Base-by-base conservation (phyloP, 2,329 filamentous ascomycete species). In the Orbilia oligospora region DNA sequence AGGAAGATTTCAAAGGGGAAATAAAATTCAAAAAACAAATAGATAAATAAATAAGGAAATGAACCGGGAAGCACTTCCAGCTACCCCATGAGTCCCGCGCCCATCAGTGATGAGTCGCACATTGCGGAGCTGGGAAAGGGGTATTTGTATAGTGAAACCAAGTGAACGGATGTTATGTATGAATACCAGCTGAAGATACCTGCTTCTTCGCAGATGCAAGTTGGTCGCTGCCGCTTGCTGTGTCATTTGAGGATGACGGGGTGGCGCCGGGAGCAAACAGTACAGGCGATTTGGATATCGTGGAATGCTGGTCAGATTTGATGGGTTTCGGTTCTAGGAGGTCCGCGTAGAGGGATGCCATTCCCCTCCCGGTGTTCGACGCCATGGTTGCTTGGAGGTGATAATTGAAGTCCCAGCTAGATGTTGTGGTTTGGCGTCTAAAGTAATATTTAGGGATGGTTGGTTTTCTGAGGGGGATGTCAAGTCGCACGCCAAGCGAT, bases 181-280 rank as follows among this genome's bases (percentile, higher is more conserved):
- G 75, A 78, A 72, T 79, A 79, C 76, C 76, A 65, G 76, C 70
- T 79, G 76, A 79, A 61, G 76, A 71, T 79, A 79, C 44, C 27
- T 73, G 76, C 76, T 79, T 79, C 70, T 79, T 79, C 63, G 56
- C 38, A 49, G 76, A 73, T 66, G 58, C 76, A 68, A 61, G 38
- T 46, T 70, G 69, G 49, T 75, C 70, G 69, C 61, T 67, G 70
- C 49, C 48, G 65, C 51, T 63, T 30, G 58, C 20, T 30, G 46
- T 68, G 55, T 77, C 67, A 8, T 58, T 27, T 10, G 68, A 3
- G 41, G 67, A 38, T n/a, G n/a, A 12, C 14, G 66, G 58, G 24
- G 41, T 36, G n/a, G 44, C 44, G 27, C 63, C 53, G 36, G 75
- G 36, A 41, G 75, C 30, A 44, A 78, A 72, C 36, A 69, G 41